phyloP scores from a whole-genome alignment of 495 filamentous ascomycete genomes.

The Penicillium cosmopolitanum region DNA sequence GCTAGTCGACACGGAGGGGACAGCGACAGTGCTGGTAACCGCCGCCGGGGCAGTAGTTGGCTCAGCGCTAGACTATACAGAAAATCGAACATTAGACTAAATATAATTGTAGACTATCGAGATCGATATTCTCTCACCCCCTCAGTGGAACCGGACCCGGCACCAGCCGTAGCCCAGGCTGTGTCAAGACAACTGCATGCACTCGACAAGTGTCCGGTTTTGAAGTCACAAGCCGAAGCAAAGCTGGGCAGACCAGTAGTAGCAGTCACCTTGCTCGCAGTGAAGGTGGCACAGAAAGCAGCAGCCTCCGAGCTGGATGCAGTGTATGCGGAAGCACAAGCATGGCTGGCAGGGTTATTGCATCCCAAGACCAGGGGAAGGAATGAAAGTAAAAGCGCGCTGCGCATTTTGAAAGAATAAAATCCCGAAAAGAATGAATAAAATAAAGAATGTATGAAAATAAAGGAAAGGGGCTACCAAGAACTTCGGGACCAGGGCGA shows the following conservation, averaged over 20 bases:
- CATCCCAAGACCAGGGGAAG: slow-evolving; percentile 34
- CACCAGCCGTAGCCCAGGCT: slow-evolving; percentile 19
- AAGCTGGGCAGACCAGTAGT: slow-evolving; percentile 31
- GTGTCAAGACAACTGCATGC: slow-evolving; percentile 37
- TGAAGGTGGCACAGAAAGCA: slow-evolving; percentile 37
- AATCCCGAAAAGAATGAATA: slow-evolving; percentile 1
- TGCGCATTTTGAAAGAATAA: slow-evolving; percentile 38
- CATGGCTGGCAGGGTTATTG: slow-evolving; percentile 31
- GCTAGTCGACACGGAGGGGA: slow-evolving; percentile 9
- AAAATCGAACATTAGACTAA: no score
- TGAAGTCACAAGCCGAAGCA: slow-evolving; percentile 29
- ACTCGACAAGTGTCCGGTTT: slow-evolving; percentile 33
- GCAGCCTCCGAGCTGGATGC: slow-evolving; percentile 30
- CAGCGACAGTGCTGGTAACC: slow-evolving; percentile 10
- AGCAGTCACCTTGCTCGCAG: slow-evolving; percentile 30
- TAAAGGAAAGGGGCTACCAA: background rate
- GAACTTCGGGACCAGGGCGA: background rate
- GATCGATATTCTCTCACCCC: background rate
- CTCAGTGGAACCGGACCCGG: background rate
- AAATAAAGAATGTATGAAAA: background rate
- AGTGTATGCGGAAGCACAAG: slow-evolving; percentile 35
- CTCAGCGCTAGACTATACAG: background rate
- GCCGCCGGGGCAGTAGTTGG: slow-evolving; percentile 1
- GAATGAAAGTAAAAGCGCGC: slow-evolving; percentile 35
- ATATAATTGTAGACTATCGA: no score